Evolutionary conservation across 257 asterid genomes (phyloP).

Genomic region (Scutellaria barbata): DNA sequence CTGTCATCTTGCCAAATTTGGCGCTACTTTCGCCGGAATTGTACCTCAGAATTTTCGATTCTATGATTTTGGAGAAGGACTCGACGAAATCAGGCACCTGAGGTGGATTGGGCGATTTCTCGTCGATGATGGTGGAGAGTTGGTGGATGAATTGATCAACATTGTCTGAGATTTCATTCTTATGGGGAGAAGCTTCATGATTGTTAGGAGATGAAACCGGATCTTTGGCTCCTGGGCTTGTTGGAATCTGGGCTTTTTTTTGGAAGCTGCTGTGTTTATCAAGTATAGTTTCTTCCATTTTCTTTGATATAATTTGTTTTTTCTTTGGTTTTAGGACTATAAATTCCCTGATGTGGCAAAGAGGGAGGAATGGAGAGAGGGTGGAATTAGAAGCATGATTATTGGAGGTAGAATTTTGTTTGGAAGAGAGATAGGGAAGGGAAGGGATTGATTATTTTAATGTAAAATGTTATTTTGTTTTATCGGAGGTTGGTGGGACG

Average conservation of each 20-base stretch:
- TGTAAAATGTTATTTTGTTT: neutral
- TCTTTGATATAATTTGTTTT: neutral
- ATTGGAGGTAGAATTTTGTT: neutral
- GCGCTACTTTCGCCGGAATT: conserved; percentile 34
- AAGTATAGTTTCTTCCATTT: conserved; percentile 48
- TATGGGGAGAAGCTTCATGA: conserved; percentile 22
- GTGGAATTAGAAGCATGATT: conserved; percentile 23
- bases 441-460: neutral
- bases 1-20: conserved; percentile 41
- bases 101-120: conserved; percentile 48
- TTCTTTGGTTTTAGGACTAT: neutral
- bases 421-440: too few species aligned
- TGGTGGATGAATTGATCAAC: conserved; percentile 52
- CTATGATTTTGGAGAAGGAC: conserved; percentile 47
- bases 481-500: conserved; percentile 42
- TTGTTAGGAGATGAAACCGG: conserved; percentile 4
- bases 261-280: conserved; percentile 38
- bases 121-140: conserved; percentile 43
- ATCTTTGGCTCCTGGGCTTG: conserved; percentile 27
- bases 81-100: conserved; percentile 55
- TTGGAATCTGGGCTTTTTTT: conserved; percentile 23
- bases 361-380: conserved; percentile 6
- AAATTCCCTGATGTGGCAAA: neutral
- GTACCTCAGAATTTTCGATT: conserved; percentile 51
- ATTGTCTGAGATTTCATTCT: conserved; percentile 35